A percentile compares a stretch with the other conserved stretches of the same genome.
Conservation (phyloP, 2,329 filamentous ascomycete genomes). For the Neurospora crassa region DNA sequence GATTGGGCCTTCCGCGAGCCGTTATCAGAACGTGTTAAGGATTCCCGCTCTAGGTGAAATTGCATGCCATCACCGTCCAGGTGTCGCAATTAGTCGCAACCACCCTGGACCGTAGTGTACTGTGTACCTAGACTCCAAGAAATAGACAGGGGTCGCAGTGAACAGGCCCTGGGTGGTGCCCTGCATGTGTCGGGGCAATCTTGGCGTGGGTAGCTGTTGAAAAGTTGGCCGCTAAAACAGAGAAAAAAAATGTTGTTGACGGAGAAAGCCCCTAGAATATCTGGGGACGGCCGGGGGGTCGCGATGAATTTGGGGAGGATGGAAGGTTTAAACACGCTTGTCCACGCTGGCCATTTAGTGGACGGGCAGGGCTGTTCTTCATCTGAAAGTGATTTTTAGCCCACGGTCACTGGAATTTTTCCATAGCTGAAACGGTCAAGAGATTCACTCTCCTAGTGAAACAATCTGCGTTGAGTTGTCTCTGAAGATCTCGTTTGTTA, state of each 20-base stretch:
- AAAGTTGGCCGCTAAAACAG: neutral
- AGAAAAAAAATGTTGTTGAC: neutral
- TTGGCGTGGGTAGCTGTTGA: neutral
- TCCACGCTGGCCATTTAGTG: conserved; percentile 4
- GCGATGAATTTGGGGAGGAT: neutral
- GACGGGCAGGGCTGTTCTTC: neutral
- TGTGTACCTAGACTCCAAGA: neutral
- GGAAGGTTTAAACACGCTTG: neutral
- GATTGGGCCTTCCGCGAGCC: neutral
- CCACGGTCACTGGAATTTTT: neutral
- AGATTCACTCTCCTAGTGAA: neutral
- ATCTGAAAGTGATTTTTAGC: neutral
- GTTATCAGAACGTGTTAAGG: neutral
- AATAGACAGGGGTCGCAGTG: neutral
- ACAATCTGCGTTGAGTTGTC: neutral
- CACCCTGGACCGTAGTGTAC: neutral
- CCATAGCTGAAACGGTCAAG: neutral
- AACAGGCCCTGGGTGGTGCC: neutral
- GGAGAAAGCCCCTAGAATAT: neutral
- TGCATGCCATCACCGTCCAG: neutral
- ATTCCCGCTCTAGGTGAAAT: neutral
- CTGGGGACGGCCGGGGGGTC: neutral
- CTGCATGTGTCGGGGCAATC: neutral
- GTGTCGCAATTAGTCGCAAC: neutral
- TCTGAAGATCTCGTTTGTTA: neutral